These are phyloP conservation scores for Serendipita indica DNA, from an alignment of 768 basidiomycete species.

Conservation along the genomic window DNA sequence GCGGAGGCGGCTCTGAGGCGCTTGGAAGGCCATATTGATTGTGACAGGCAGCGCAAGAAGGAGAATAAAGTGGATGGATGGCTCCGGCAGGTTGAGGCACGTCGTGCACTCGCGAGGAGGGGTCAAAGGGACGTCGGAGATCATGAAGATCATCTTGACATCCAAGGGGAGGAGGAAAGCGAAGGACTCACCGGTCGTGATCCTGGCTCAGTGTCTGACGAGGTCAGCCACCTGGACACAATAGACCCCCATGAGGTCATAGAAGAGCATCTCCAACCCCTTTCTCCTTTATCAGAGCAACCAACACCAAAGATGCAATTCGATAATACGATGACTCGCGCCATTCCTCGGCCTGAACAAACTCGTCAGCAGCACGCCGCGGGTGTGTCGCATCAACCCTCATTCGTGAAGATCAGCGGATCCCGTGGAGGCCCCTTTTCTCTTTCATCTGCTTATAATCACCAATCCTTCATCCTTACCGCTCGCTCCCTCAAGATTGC, in stretches of 20 bases:
- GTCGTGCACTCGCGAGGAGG: no score
- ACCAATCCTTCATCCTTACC: constrained; percentile 60
- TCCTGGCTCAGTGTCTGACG: background rate
- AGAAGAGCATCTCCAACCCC: background rate
- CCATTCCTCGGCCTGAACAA: background rate
- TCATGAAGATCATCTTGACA: constrained; percentile 9
- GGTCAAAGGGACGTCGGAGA: constrained; percentile 8
- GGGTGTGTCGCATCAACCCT: background rate
- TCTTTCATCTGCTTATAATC: constrained; percentile 25
- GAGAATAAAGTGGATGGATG: constrained; percentile 67
- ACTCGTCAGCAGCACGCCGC: background rate
- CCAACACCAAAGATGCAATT: no score
- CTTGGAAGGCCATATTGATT: constrained; percentile 78
- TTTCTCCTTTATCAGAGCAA: no score
- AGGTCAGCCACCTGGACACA: background rate
- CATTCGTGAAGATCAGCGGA: constrained; percentile 19
- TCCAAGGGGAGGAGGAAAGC: background rate
- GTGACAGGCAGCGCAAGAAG: constrained; percentile 51
- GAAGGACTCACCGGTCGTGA: background rate
- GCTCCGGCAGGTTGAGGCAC: constrained; percentile 56
- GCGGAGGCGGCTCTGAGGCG: constrained; percentile 67
- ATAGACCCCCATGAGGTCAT: background rate
- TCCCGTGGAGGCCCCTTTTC: constrained; percentile 9
- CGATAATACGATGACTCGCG: background rate
- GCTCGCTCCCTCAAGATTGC: constrained; percentile 49